Base-by-base conservation (phyloP, 768 basidiomycete species). In the Hirschioporus abietinus region DNA sequence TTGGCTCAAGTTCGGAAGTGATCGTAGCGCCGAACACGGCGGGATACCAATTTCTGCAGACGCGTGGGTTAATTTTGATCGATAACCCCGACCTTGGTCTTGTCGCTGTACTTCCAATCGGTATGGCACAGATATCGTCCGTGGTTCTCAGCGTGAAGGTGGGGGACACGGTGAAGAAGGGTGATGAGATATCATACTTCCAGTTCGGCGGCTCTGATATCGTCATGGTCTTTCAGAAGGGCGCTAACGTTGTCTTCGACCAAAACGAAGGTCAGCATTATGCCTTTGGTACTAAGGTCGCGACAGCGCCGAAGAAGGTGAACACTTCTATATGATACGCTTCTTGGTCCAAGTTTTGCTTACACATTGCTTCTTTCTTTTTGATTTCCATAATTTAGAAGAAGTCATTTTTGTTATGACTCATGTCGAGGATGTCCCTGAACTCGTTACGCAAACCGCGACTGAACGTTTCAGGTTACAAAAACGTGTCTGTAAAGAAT, bases 51-150 rank as follows among this genome's bases (percentile, higher is more conserved):
- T 72, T 72, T 68, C 30, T 72, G 12, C 71, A 72, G 63, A 65
- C 71, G 5, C 69, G 71, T 35, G 71, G 64, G 17, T 58, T 70
- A 25, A 57, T 72, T 23, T 60, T 72, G 35, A 72, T 72, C 64
- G 69, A 72, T 26, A 68, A 52, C 60, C 25, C 57, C 27, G 63
- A 42, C 1, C 30, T 70, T 65, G 71, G 71, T n/a, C 68, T 69
- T 68, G 71, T 72, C 61, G 71, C 71, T 12, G 70, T 72, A n/a
- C 66, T 70, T 20, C 71, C 71, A 12, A 72, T 70, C 30, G 71
- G 71, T 24, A 72, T 72, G 71, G 71, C 71, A 27, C 71, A 72
- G 64, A 68, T 72, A 18, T 71, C 71, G 62, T 70, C 69, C 36
- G 71, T 71, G 17, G 35, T 64, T 61, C 68, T 70, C 26, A 69